Conservation (phyloP, 2,329 filamentous ascomycete genomes). For the Penicillium crustosum region DNA sequence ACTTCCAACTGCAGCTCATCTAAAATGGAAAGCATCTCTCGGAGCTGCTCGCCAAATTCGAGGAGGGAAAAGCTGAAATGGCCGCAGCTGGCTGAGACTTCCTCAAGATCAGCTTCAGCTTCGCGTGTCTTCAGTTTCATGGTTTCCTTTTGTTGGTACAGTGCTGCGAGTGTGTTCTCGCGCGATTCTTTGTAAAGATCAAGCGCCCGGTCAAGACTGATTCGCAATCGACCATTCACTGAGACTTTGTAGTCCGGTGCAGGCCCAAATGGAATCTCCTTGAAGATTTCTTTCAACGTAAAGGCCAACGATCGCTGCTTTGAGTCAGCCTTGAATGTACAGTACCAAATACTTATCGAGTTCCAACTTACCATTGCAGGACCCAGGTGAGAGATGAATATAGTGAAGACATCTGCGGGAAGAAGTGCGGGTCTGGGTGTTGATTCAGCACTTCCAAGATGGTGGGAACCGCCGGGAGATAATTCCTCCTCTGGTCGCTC, state of each 20-base stretch:
- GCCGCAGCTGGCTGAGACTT: conserved; percentile 95
- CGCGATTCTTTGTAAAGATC: conserved; percentile 74
- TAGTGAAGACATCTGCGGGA: conserved; percentile 82
- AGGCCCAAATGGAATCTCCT: conserved; percentile 77
- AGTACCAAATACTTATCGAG: background rate
- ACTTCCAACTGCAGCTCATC: conserved; percentile 75
- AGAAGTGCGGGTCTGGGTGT: conserved; percentile 23
- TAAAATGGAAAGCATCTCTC: conserved; percentile 76
- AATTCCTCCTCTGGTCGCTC: conserved; percentile 60
- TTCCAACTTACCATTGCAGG: conserved; percentile 69
- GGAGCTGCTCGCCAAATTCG: conserved; percentile 87
- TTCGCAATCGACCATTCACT: conserved; percentile 75
- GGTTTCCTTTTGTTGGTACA: conserved; percentile 79
- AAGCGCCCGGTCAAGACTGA: conserved; percentile 78
- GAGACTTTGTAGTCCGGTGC: conserved; percentile 67
- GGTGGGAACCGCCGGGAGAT: conserved; percentile 10
- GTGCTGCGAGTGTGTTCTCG: conserved; percentile 69
- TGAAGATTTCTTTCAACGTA: conserved; percentile 83
- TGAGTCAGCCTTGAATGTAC: conserved; percentile 6
- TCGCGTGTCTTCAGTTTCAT: conserved; percentile 65
- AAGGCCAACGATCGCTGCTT: conserved; percentile 79
- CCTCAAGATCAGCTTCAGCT: conserved; percentile 89
- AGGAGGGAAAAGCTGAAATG: conserved; percentile 93
- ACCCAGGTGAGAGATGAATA: conserved; percentile 84
- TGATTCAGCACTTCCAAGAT: conserved; percentile 13